Evolutionary conservation across 2,329 filamentous ascomycete genomes (phyloP), one percentile per base, ranked within the genome.

Genomic region (Hypomyces rosellus): DNA sequence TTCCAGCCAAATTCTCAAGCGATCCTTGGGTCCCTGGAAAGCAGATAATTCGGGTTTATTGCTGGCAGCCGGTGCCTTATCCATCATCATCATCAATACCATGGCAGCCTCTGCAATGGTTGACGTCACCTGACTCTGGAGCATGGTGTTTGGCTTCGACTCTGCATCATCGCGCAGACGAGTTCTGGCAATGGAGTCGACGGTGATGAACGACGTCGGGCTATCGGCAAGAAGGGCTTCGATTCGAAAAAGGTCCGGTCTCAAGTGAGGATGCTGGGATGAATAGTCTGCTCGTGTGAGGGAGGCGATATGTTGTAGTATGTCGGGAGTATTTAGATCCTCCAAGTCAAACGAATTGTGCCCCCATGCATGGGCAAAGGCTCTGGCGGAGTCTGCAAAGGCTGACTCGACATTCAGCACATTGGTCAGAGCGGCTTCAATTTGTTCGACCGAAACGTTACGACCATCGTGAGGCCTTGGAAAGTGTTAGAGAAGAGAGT

Each of bases 341-440:
- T 50, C 53, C 2, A 56, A 41, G 22, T 54, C 25, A 42, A 56
- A 22, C 3, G 20, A 13, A 8, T 49, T 25, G 25, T 45, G 34
- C 25, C 53, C 53, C 39, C 46, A 55, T 14, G 49, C 51, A 3
- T 22, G 12, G 4, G 50, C 43, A 36, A 53, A 53, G 7, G 18
- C 33, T 6, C 34, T 55, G 43, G 50, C 55, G 12, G 50, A 50
- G 3, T 16, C 34, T 22, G 53, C 39, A 41, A 55, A 56, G 14
- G 16, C 45, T 16, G 50, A 40, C 37, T 55, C 52, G 43, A 55
- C 45, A 42, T 60, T 58, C 46, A 60, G 44, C 2, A 52, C 55
- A 6, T 44, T 34, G 37, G 51, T 53, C 34, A 60, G 54, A n/a
- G 53, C 57, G n/a, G 48, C 34, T 34, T 54, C 54, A 34, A 60